These are phyloP conservation scores for Helicostylum pulchrum DNA, from an alignment of 192 early-diverging fungal species.

Conservation along the genomic window DNA sequence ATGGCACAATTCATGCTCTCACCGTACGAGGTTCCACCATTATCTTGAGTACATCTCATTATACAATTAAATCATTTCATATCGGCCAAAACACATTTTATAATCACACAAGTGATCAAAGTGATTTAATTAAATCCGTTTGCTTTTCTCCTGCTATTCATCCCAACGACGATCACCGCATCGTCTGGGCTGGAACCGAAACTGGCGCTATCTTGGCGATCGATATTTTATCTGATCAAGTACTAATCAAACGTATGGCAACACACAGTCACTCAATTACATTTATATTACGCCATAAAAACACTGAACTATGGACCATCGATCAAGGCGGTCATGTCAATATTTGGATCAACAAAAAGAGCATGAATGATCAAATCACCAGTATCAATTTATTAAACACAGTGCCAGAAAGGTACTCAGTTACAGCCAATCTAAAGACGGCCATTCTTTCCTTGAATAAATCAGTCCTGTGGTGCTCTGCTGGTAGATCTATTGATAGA, in stretches of 20 bases:
- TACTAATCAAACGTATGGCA: neutral
- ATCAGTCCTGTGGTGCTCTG: conserved; percentile 57
- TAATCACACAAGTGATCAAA: too few species aligned
- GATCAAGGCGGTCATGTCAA: conserved; percentile 61
- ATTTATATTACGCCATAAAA: conserved; percentile 52
- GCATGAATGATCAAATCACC: neutral
- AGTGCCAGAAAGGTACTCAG: conserved; percentile 11
- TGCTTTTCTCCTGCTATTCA: too few species aligned
- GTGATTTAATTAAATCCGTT: too few species aligned
- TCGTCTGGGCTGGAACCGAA: too few species aligned
- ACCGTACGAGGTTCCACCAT: too few species aligned
- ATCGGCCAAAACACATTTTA: too few species aligned
- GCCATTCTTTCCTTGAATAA: conserved; percentile 42
- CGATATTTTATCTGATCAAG: too few species aligned
- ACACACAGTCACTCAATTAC: conserved; percentile 43
- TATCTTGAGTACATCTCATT: too few species aligned
- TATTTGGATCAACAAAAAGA: conserved; percentile 42
- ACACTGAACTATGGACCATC: conserved; percentile 60
- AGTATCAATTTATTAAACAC: neutral
- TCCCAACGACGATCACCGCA: too few species aligned
- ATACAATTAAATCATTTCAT: too few species aligned
- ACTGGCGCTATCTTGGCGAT: too few species aligned
- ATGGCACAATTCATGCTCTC: too few species aligned
- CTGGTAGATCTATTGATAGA: conserved; percentile 55
- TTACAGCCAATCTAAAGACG: conserved; percentile 37